phyloP scores from a whole-genome alignment of 768 basidiomycete species.

The Leccinum longicurvipes region DNA sequence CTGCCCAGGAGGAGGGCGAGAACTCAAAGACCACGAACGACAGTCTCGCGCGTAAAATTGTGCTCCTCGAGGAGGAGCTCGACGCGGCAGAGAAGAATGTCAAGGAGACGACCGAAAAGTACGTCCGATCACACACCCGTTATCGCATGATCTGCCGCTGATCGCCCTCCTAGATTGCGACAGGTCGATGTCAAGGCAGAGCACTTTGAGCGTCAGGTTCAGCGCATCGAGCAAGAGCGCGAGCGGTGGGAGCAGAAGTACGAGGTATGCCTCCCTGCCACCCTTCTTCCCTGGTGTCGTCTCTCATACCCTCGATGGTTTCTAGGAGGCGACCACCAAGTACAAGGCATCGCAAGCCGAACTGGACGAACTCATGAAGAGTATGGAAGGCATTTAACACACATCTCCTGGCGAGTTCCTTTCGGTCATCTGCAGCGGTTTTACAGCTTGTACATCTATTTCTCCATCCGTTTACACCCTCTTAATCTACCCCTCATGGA shows the following conservation, averaged over 20 bases:
- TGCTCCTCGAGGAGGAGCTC: conserved; percentile 91
- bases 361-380: conserved; percentile 75
- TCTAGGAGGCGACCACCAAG: conserved; percentile 68
- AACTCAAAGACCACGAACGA: conserved; percentile 69
- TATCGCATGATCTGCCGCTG: conserved; percentile 17
- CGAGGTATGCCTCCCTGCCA: conserved; percentile 57
- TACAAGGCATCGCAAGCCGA: conserved; percentile 73
- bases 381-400: conserved; percentile 67
- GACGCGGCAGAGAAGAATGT: conserved; percentile 94
- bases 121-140: conserved; percentile 32
- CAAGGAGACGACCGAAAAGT: conserved; percentile 97
- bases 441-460: conserved; percentile 22
- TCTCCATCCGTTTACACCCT: conserved; percentile 15
- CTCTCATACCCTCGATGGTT: conserved; percentile 1
- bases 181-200: conserved; percentile 99
- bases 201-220: conserved; percentile 92
- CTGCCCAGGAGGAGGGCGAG: conserved; percentile 73
- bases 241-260: conserved; percentile 93
- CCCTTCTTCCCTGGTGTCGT: background rate
- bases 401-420: background rate
- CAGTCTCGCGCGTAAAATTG: conserved; percentile 74
- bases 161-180: conserved; percentile 59
- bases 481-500: conserved; percentile 22
- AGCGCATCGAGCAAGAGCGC: conserved; percentile 84
- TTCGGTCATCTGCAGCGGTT: conserved; percentile 15